Conservation (phyloP, 2,329 filamentous ascomycete species). For the Cadophora sp. region DNA sequence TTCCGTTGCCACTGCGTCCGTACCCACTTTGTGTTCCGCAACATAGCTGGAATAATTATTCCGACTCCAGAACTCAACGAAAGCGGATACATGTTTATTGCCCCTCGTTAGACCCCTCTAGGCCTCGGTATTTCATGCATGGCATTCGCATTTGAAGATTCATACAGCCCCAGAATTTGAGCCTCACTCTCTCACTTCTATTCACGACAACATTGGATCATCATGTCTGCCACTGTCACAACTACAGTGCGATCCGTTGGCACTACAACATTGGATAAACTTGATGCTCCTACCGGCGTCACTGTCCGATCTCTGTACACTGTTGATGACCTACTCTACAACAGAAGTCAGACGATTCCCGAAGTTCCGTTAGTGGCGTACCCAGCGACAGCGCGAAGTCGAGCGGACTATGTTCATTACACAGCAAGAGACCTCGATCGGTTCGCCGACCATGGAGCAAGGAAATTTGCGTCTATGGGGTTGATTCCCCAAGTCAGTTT, state of each 20-base stretch:
- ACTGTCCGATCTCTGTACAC: slow-evolving; percentile 22
- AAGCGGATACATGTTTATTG: not conserved
- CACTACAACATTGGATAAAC: not conserved
- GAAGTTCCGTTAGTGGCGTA: slow-evolving; percentile 40
- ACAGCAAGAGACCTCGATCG: slow-evolving; percentile 42
- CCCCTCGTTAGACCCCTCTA: not conserved
- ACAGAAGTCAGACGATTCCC: slow-evolving; percentile 33
- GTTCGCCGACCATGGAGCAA: slow-evolving; percentile 40
- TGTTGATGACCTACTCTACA: slow-evolving; percentile 39
- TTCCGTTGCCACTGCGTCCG: not conserved
- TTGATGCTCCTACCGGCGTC: not conserved
- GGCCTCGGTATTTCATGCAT: slow-evolving; percentile 2
- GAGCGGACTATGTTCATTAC: slow-evolving; percentile 39
- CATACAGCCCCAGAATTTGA: not conserved
- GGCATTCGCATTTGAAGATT: slow-evolving; percentile 4
- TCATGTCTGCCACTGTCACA: slow-evolving; percentile 17
- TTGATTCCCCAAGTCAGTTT: slow-evolving; percentile 31
- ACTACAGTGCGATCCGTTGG: not conserved
- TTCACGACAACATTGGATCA: not conserved
- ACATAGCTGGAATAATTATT: not conserved
- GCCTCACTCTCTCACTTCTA: not conserved
- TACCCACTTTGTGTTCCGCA: not conserved
- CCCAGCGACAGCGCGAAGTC: slow-evolving; percentile 33
- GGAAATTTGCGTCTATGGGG: slow-evolving; percentile 33
- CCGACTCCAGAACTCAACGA: not conserved